phyloP scores from a whole-genome alignment of 2,329 filamentous ascomycete species.

The Verticillium zaregamsianum region DNA sequence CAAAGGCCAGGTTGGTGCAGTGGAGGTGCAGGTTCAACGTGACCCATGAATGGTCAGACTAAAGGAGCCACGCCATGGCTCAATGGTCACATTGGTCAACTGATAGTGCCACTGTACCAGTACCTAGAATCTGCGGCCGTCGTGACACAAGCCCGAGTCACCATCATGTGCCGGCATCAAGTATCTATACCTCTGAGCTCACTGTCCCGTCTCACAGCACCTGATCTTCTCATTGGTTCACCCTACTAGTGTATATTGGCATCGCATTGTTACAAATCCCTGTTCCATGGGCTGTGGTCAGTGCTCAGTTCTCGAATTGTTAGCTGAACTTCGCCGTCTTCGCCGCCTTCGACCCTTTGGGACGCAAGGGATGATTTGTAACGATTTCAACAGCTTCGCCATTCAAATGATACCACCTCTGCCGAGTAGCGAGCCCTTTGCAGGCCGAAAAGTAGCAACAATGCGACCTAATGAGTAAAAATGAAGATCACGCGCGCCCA shows the following conservation, averaged over 20 bases:
- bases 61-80: neutral
- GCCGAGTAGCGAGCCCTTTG: too few species aligned
- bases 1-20: neutral
- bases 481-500: neutral
- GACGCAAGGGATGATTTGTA: too few species aligned
- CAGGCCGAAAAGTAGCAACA: too few species aligned
- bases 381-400: too few species aligned
- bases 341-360: neutral
- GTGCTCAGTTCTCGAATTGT: neutral
- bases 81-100: neutral
- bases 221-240: neutral
- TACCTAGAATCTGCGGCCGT: neutral
- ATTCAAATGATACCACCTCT: too few species aligned
- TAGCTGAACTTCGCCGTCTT: neutral
- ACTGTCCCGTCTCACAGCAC: neutral
- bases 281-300: neutral
- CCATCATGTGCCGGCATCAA: neutral
- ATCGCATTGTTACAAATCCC: neutral
- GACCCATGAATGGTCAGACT: neutral
- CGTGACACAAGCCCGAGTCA: neutral
- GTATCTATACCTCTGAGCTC: neutral
- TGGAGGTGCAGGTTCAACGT: neutral
- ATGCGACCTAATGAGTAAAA: too few species aligned
- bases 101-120: neutral
- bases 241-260: neutral